Evolutionary conservation across 2,329 filamentous ascomycete genomes (phyloP).

Genomic region (Hypoxylon sp.): DNA sequence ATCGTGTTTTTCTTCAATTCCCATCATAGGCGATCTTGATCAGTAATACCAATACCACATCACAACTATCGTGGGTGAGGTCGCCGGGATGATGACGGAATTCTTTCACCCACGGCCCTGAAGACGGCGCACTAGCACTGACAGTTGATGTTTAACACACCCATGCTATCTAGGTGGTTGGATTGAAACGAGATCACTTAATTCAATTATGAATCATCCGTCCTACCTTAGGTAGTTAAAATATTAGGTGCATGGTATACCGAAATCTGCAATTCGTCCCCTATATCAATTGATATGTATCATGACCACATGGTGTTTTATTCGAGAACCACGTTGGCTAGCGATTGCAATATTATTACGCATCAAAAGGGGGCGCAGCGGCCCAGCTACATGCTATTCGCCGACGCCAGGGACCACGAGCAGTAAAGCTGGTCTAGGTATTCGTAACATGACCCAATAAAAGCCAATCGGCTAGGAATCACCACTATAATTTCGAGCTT

Average conservation of each 20-base stretch:
- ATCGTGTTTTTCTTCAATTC: constrained; percentile 15
- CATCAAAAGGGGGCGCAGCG: constrained; percentile 22
- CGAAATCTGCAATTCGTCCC: neutral
- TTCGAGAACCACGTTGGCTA: constrained; percentile 10
- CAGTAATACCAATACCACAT: constrained; percentile 22
- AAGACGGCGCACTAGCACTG: constrained; percentile 25
- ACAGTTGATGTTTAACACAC: constrained; percentile 5
- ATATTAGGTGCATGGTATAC: no score
- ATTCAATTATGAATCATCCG: no score
- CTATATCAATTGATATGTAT: no score
- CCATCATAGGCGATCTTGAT: constrained; percentile 24
- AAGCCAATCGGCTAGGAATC: constrained; percentile 2
- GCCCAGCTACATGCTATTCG: neutral
- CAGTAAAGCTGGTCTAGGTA: neutral
- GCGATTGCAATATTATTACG: no score
- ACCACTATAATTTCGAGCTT: constrained; percentile 5
- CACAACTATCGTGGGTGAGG: constrained; percentile 19
- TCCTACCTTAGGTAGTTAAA: neutral
- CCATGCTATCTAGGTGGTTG: constrained; percentile 8
- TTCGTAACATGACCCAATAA: constrained; percentile 36
- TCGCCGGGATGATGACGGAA: constrained; percentile 37
- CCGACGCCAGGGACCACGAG: no score
- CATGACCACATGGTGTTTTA: neutral
- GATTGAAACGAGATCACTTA: constrained; percentile 6
- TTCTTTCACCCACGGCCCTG: constrained; percentile 29